A percentile compares a stretch with the other conserved stretches of the same genome.
phyloP scores from a whole-genome alignment of 108 stramenopile genomes.

The Cyclotella distinguenda region DNA sequence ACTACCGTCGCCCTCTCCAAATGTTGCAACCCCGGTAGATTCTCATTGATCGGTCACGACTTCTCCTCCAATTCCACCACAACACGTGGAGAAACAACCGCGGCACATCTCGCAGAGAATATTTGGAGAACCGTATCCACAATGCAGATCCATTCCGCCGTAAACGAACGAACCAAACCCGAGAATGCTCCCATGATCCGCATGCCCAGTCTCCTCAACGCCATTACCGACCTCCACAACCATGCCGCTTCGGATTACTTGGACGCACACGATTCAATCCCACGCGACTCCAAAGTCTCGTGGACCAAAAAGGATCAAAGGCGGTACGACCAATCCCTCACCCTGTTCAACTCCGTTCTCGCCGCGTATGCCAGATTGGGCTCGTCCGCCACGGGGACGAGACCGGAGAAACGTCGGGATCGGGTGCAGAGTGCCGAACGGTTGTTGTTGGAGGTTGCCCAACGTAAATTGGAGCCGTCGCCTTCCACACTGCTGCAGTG shows the following conservation, averaged over 20 bases:
- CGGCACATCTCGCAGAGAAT: constrained; percentile 32
- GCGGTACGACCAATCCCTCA: constrained; percentile 29
- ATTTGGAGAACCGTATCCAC: constrained; percentile 28
- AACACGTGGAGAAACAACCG: constrained; percentile 7
- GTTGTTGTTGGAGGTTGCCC: constrained; percentile 29
- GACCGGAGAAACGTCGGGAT: constrained; percentile 23
- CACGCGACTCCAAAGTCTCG: neutral
- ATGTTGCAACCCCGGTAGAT: constrained; percentile 23
- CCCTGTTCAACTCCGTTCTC: constrained; percentile 38
- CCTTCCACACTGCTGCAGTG: constrained; percentile 26
- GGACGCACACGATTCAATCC: neutral
- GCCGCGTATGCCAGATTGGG: constrained; percentile 35
- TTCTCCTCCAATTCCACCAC: constrained; percentile 2
- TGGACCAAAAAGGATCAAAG: constrained; percentile 40
- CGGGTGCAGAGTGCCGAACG: constrained; percentile 35
- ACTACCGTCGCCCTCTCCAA: constrained; percentile 23
- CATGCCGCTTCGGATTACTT: neutral
- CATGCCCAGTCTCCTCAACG: neutral
- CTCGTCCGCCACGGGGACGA: constrained; percentile 15
- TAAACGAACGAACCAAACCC: neutral
- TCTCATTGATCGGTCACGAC: constrained; percentile 31
- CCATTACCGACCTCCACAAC: neutral
- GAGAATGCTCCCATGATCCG: neutral
- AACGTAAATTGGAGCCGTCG: neutral
- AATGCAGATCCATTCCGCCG: constrained; percentile 23